Evolutionary conservation across 192 early-diverging fungal genomes (phyloP).

Genomic region (Podila horticola): DNA sequence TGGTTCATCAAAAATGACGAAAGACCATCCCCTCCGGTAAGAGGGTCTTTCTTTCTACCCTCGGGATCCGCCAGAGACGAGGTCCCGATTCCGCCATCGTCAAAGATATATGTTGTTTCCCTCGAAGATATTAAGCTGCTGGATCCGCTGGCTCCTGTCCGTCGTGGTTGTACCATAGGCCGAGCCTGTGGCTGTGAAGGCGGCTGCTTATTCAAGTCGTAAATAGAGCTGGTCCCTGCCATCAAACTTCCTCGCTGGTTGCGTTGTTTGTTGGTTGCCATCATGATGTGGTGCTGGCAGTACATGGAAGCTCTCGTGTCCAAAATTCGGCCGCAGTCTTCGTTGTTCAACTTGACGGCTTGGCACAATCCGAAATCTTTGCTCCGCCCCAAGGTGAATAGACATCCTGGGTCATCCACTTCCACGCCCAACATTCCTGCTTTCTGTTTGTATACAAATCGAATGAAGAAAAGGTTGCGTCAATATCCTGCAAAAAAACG

Average conservation of each 20-base stretch:
- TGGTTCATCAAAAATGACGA: conserved; percentile 45
- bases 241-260: conserved; percentile 45
- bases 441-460: conserved; percentile 1
- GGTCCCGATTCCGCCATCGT: conserved; percentile 25
- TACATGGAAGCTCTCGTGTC: conserved; percentile 30
- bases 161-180: conserved; percentile 1
- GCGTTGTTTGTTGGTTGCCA: conserved; percentile 35
- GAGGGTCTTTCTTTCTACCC: conserved; percentile 10
- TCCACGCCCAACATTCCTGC: conserved; percentile 32
- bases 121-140: neutral
- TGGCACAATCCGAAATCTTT: conserved; percentile 33
- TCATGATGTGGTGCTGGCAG: conserved; percentile 44
- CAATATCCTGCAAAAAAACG: too few relatives aligned
- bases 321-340: conserved; percentile 27
- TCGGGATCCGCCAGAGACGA: conserved; percentile 24
- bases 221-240: conserved; percentile 44
- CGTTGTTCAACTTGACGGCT: conserved; percentile 30
- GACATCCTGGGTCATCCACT: conserved; percentile 31
- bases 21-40: conserved; percentile 5
- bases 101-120: conserved; percentile 48
- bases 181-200: neutral
- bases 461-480: neutral
- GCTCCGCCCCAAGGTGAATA: conserved; percentile 23
- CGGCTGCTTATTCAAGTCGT: conserved; percentile 25
- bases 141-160: neutral